Evolutionary conservation across 2,329 filamentous ascomycete genomes (phyloP), one percentile per base, ranked within the genome.

Genomic region (Penicillium sp.): DNA sequence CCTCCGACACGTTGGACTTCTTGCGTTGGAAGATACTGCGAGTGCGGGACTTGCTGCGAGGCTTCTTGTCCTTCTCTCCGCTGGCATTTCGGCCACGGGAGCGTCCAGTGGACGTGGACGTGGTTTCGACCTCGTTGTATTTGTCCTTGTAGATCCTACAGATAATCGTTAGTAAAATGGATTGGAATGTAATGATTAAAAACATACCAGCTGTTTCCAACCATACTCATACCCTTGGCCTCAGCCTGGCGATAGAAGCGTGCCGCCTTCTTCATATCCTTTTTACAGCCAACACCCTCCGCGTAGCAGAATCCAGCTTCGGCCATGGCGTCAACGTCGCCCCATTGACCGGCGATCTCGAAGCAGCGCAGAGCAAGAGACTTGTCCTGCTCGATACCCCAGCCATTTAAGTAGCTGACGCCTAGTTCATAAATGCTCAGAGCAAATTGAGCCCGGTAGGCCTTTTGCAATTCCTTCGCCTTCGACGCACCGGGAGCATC

Each of bases 271-370:
- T 92, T 97, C 71, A 97, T 80, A 71, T 97, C 90, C 77, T 97
- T 99, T 81, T 94, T 96, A 73, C 90, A 95, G 5, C 94, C 94
- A 53, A 96, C 81, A 9, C 93, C 94, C 72, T 97, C 88, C 0
- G 92, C 91, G 70, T 97, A 99, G 78, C 93, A 99, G 76, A 94
- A 97, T 17, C 93, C 94, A 8, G 94, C 91, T 77, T 99, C 94
- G 8, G 92, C 89, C 59, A 99, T 82, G 23, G 94, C 94, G 77
- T 99, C 94, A 6, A 89, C 88, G 77, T 99, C 94, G 35, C 94
- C 94, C 94, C 94, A 99, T 63, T 85, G 89, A 52, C 91, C 93
- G 42, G 94, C 94, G 67, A 97, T 96, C 74, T 99, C 94, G 72
- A 97, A 99, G 73, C 94, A 99, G 53, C 92, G 85, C 68, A 99